Conservation (phyloP, 148 eudicot species). For the Rhododendron griersonianum region DNA sequence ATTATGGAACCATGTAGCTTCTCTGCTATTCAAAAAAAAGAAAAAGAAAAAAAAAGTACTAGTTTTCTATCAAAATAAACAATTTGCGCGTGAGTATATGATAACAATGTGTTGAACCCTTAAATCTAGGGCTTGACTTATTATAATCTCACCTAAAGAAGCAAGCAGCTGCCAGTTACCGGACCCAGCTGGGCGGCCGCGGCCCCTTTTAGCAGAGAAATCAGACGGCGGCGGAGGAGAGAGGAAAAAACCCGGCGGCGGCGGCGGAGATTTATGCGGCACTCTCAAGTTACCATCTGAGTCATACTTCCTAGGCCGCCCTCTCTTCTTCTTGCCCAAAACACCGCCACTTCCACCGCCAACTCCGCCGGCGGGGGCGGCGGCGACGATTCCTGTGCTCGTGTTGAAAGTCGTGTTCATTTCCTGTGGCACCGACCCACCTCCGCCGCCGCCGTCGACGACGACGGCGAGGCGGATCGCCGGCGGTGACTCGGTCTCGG, state of each 20-base stretch:
- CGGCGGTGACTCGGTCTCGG: conserved; percentile 37
- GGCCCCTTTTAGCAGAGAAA: conserved; percentile 31
- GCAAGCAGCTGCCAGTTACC: conserved; percentile 41
- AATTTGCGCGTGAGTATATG: neutral
- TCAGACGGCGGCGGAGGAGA: conserved; percentile 5
- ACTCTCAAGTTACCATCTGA: conserved; percentile 50
- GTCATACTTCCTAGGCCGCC: conserved; percentile 75
- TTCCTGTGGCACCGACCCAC: neutral
- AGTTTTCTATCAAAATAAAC: neutral
- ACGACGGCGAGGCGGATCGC: conserved; percentile 16
- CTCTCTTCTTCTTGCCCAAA: conserved; percentile 34
- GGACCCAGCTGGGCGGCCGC: conserved; percentile 30
- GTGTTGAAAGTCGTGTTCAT: neutral
- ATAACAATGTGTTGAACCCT: neutral
- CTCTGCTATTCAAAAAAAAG: neutral
- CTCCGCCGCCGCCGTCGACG: neutral
- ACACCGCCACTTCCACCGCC: conserved; percentile 19
- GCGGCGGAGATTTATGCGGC: conserved; percentile 20
- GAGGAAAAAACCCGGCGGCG: conserved; percentile 33
- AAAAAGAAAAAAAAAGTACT: neutral
- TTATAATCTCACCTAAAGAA: conserved; percentile 35
- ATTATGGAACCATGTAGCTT: neutral
- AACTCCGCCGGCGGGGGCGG: conserved; percentile 4
- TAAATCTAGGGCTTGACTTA: neutral
- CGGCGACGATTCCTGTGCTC: neutral